These are phyloP conservation scores for Pseudozyma sp. DNA, from an alignment of 1,284 basidiomycete genomes.

Conservation along the genomic window DNA sequence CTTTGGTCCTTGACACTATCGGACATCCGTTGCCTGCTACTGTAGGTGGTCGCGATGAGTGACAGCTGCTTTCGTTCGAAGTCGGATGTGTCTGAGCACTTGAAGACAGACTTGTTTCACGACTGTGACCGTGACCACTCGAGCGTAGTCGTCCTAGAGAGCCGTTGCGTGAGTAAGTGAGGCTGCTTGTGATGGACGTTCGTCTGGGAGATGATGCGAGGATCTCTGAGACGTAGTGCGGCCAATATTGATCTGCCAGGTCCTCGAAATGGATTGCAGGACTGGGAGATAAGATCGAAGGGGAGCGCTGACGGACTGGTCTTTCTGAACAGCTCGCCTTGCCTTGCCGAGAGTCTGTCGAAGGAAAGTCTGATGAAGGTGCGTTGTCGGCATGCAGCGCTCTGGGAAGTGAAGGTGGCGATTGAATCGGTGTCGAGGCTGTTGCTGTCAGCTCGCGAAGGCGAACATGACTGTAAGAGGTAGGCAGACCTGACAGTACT, in stretches of 20 bases:
- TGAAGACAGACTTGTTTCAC: conserved; percentile 4
- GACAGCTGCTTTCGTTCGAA: background rate
- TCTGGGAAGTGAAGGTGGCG: background rate
- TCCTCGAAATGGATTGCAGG: conserved; percentile 13
- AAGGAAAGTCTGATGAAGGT: background rate
- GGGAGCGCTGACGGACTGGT: background rate
- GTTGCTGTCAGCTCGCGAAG: background rate
- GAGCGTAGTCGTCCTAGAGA: conserved; percentile 6
- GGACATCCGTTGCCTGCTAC: background rate
- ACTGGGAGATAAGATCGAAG: conserved; percentile 4
- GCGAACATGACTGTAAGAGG: conserved; percentile 10
- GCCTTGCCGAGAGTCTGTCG: background rate
- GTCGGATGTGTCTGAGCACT: conserved; percentile 9
- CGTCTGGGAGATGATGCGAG: background rate
- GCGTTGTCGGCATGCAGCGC: background rate
- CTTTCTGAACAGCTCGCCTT: background rate
- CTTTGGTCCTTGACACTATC: background rate
- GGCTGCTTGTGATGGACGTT: background rate
- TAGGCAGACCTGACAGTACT: conserved; percentile 17
- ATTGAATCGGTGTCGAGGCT: background rate
- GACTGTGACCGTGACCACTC: conserved; percentile 9
- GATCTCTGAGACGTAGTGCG: background rate
- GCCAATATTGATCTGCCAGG: conserved; percentile 13
- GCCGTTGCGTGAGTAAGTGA: conserved; percentile 1
- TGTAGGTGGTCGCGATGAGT: conserved; percentile 6